Base-by-base conservation (phyloP, 1,284 basidiomycete genomes). In the Fomitopsis betulina region DNA sequence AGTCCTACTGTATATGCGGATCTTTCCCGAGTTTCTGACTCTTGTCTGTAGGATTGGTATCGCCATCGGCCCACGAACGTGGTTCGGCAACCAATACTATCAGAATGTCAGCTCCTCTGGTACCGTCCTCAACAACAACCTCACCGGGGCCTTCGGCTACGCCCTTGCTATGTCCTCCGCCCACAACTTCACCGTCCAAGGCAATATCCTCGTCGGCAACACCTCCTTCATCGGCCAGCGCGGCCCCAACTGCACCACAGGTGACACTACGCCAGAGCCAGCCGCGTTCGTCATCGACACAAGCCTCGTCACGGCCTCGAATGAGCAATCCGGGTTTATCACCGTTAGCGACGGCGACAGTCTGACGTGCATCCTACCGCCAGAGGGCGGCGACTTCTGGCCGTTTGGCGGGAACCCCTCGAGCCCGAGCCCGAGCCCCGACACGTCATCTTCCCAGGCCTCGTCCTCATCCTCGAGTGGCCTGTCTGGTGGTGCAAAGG, bases 131-230 rank as follows among this genome's bases (percentile, higher is more conserved):
- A 75, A 85, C 70, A 94, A 95, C 73, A 70, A 72, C 27, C 75
- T 94, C 53, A 81, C 82, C 10, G 91, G 91, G 9, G 89, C 87
- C 12, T 89, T 90, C 63, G 84, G 82, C 53, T 89, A 84, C 66
- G 85, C 78, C 50, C 83, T 91, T 19, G 90, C 85, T 12, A 76
- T 91, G 42, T 80, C 80, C 19, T 83, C 83, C 7, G 85, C 87
- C 3, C 68, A 67, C 17, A 83, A 89, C 67, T 93, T 91, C 69
- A 85, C 83, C 0, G 77, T 93, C 30, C 71, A 81, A 58, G 79
- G 80, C 67, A 93, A 93, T 70, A 64, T 73, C 2, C 76, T 94
- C 49, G 56, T 81, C 13, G 87, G 85, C 13, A 93, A 93, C 69
- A 85, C 84, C 3, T 84, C 88, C 5, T 93, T 93, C 71, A 87